Base-by-base conservation (phyloP, 495 filamentous ascomycete species). In the Penicillium longicatenatum region DNA sequence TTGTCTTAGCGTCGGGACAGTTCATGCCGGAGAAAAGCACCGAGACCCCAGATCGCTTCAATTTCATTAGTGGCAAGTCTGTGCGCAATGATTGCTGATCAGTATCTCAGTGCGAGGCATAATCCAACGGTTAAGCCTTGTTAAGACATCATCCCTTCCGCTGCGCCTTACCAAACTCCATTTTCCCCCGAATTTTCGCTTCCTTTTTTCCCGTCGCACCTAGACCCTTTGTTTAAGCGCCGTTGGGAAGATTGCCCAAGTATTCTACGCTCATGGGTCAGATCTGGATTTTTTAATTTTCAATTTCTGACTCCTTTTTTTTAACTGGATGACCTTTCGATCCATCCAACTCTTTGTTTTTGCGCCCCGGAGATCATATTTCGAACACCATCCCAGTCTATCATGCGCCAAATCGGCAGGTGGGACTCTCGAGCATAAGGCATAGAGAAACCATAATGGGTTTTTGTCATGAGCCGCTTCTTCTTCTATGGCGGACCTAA, bases 11-110 rank as follows among this genome's bases (percentile, higher is more conserved):
- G 16, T n/a, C 37, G 37, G 31, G 3, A 10, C 9, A 35, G 37
- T n/a, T 39, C 16, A 17, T 39, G 37, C 37, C 37, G 37, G 37
- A 39, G 37, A 11, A 39, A 39, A 12, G 1, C 37, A 51, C 59
- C 46, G 52, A 42, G 33, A 59, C 63, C 66, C 63, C 66, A 55
- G 60, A 62, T 66, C 49, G 56, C 44, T 57, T 47, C 20, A 48
- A 59, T 62, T 59, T 52, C 58, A 53, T 58, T 57, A 59, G 56
- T 54, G 61, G 39, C 20, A 39, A 30, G 61, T 69, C 67, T 67
- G 67, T 69, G 67, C 67, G 57, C 54, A 56, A 54, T 49, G 58
- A 55, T n/a, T 59, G 63, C 54, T 59, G 59, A 69, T 69, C 64
- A 43, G 35, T 62, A 50, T 58, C 50, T 44, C 52, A 35, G 22